These are phyloP conservation scores for Albifimbria verrucaria DNA, from an alignment of 2,329 filamentous ascomycete genomes.

Conservation along the genomic window DNA sequence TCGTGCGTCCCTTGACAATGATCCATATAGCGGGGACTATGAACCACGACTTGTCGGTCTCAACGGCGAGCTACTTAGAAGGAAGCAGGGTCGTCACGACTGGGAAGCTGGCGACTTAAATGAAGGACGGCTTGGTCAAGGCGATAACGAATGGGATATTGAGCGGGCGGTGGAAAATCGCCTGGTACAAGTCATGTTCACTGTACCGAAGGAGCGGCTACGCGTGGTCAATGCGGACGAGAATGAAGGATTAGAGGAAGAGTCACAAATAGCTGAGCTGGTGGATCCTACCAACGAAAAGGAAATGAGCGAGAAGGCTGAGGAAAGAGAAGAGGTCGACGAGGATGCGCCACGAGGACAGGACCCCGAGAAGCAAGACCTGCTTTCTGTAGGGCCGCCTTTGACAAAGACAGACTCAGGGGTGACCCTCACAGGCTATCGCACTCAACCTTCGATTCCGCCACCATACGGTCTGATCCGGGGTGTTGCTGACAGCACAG, in stretches of 20 bases:
- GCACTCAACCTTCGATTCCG: conserved; percentile 25
- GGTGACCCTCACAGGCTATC: conserved; percentile 15
- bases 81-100: conserved; percentile 53
- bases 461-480: conserved; percentile 23
- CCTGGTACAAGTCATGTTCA: conserved; percentile 85
- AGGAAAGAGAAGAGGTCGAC: conserved; percentile 6
- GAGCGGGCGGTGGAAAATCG: conserved; percentile 68
- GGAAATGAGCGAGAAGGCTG: conserved; percentile 5
- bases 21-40: conserved; percentile 36
- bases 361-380: conserved; percentile 3
- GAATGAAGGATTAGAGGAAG: conserved; percentile 25
- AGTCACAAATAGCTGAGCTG: conserved; percentile 34
- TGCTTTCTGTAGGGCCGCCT: not conserved
- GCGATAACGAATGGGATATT: conserved; percentile 73
- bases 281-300: conserved; percentile 32
- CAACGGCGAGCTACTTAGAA: conserved; percentile 45
- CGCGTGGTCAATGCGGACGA: conserved; percentile 82
- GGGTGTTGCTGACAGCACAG: conserved; percentile 42
- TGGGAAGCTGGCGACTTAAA: conserved; percentile 47
- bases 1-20: conserved; percentile 29
- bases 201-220: conserved; percentile 80
- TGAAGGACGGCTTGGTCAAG: conserved; percentile 5
- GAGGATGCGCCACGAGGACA: not conserved
- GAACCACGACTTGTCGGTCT: conserved; percentile 41
- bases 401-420: conserved; percentile 10